phyloP scores from a whole-genome alignment of 2,329 filamentous ascomycete species.

The Cadophora sp. region DNA sequence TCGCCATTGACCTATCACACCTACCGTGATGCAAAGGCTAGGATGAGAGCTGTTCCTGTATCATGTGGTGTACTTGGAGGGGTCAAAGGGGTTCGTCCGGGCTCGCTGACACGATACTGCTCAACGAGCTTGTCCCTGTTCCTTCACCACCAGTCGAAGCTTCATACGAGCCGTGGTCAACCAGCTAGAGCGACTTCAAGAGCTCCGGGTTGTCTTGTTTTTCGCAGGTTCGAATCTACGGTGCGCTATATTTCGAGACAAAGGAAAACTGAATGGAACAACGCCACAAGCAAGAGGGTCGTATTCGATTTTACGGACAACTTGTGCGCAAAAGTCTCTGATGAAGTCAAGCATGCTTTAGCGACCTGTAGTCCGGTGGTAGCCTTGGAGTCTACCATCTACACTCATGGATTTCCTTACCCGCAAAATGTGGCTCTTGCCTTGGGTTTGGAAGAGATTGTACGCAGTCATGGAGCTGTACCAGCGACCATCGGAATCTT shows the following conservation, averaged over 20 bases:
- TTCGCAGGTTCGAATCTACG: background rate
- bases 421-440: conserved; percentile 78
- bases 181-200: background rate
- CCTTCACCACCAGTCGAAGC: background rate
- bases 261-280: background rate
- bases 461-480: conserved; percentile 80
- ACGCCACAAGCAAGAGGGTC: no score
- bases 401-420: conserved; percentile 88
- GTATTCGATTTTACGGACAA: background rate
- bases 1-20: background rate
- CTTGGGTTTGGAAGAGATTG: conserved; percentile 77
- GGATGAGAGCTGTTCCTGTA: conserved; percentile 5
- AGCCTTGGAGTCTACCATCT: conserved; percentile 94
- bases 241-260: no score
- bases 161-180: background rate
- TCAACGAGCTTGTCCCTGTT: background rate
- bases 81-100: background rate
- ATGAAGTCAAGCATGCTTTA: conserved; percentile 16
- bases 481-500: conserved; percentile 92
- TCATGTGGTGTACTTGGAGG: conserved; percentile 10
- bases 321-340: background rate
- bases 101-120: background rate
- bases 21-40: conserved; percentile 13
- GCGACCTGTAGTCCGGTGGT: conserved; percentile 72
- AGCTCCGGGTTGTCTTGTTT: background rate